Base-by-base conservation (phyloP, 176 grass and related monocot species). In the Coix lacrymajobi region DNA sequence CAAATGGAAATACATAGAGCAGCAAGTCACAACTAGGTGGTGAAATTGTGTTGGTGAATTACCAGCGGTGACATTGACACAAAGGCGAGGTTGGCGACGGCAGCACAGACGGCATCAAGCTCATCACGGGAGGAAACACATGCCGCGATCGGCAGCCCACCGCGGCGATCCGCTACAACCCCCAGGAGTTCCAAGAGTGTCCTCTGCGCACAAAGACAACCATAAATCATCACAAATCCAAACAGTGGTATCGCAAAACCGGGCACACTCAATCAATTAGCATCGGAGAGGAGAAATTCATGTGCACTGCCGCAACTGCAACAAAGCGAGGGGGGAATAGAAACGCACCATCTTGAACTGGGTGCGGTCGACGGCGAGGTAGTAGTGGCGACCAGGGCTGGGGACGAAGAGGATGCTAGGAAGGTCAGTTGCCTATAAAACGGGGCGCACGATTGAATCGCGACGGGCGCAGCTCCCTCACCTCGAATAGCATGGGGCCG, bases 121-220 rank as follows among this genome's bases (percentile, higher is more conserved):
- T 98, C 91, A 84, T 98, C 96, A 17, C 93, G 89, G 26, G 93
- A 98, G 1, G 85, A 93, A 71, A 94, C 94, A 64, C 96, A 90
- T 28, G 92, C 31, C 14, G 83, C 83, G 26, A 93, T 92, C 4
- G 93, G 87, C 5, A 98, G 87, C n/a, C 85, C 87, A 6, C 84
- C 76, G 3, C 85, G 91, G 37, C 85, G 89, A 2, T 92, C 93
- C 1, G 89, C 57, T 11, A 96, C 80, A 39, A 98, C 89, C 1
- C 88, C 91, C 1, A 98, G 87, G 69, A 98, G 96, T 51, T 98
- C 96, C 80, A 93, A 43, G 24, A 98, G 72, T 0, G 96, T 98
- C 83, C 90, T 90, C 96, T 98, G 61, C 80, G 29, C 15, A 17
- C 25, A 15, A 64, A 51, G 36, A 57, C 3, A n/a, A 49, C 4